These are phyloP conservation scores for Tilletia setariae DNA, from an alignment of 1,284 basidiomycete species.

Conservation along the genomic window DNA sequence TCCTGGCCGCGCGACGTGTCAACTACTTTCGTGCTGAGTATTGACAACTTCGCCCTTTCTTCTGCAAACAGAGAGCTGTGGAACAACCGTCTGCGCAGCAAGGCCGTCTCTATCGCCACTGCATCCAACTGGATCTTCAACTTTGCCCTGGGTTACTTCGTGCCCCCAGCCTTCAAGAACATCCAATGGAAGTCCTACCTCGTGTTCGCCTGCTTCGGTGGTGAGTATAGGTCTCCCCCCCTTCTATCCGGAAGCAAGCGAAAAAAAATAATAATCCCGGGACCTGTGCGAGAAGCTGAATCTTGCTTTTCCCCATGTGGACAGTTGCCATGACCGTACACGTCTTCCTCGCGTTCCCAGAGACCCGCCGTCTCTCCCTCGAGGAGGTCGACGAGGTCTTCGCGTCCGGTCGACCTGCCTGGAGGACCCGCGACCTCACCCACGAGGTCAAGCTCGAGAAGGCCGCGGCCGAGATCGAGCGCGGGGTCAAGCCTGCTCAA, in stretches of 20 bases:
- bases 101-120: constrained; percentile 25
- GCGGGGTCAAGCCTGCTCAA: constrained; percentile 13
- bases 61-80: constrained; percentile 34
- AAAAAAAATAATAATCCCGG: too few species aligned
- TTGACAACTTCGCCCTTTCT: too few species aligned
- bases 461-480: constrained; percentile 16
- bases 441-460: constrained; percentile 18
- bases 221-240: too few species aligned
- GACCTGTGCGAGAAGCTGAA: too few species aligned
- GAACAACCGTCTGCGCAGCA: constrained; percentile 25
- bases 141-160: constrained; percentile 29
- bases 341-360: constrained; percentile 32
- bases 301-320: too few species aligned
- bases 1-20: too few species aligned
- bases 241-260: too few species aligned
- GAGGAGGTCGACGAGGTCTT: constrained; percentile 22
- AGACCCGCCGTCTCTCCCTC: constrained; percentile 20
- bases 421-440: constrained; percentile 19
- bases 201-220: constrained; percentile 27
- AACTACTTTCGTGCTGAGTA: too few species aligned
- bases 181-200: constrained; percentile 35
- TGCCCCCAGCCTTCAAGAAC: constrained; percentile 29
- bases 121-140: constrained; percentile 21
- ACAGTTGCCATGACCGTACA: constrained; percentile 26
- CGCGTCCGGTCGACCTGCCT: constrained; percentile 16